These are phyloP conservation scores for Macadamia tetraphylla DNA, from an alignment of 164 flowering plant genomes.

Conservation along the genomic window DNA sequence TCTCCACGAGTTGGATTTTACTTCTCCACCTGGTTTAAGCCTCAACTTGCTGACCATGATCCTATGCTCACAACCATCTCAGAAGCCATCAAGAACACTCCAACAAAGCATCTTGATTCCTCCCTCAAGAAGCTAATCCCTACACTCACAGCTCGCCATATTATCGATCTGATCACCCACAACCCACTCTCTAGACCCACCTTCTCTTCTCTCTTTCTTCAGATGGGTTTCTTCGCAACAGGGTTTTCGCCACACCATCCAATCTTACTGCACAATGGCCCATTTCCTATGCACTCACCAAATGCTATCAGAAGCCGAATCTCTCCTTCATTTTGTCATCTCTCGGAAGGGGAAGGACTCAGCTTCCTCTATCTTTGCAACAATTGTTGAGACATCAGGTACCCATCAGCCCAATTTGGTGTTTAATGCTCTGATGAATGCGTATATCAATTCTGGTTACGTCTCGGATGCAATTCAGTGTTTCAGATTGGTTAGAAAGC, in stretches of 20 bases:
- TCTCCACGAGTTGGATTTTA: constrained; percentile 5
- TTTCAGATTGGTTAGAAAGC: constrained; percentile 42
- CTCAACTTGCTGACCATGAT: constrained; percentile 17
- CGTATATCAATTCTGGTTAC: constrained; percentile 42
- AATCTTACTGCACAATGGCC: constrained; percentile 51
- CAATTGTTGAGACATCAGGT: constrained; percentile 39
- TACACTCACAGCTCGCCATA: constrained; percentile 41
- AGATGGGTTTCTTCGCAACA: constrained; percentile 47
- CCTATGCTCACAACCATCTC: constrained; percentile 44
- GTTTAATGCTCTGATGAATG: constrained; percentile 44
- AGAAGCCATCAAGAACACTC: constrained; percentile 36
- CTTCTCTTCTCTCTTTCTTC: constrained; percentile 60
- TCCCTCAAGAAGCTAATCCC: constrained; percentile 49
- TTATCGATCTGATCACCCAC: constrained; percentile 43
- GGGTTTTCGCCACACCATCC: constrained; percentile 47
- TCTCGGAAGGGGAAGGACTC: constrained; percentile 70
- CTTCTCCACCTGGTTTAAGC: constrained; percentile 13
- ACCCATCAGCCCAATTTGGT: constrained; percentile 25
- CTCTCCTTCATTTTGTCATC: constrained; percentile 40
- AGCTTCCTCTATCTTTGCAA: constrained; percentile 37
- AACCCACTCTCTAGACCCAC: constrained; percentile 58
- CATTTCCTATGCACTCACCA: constrained; percentile 44
- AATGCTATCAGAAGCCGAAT: constrained; percentile 40
- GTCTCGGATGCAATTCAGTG: constrained; percentile 60
- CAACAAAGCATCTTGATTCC: constrained; percentile 27